Conservation (phyloP, 805 yeast species). For the Zygosaccharomyces kombuchaensis region DNA sequence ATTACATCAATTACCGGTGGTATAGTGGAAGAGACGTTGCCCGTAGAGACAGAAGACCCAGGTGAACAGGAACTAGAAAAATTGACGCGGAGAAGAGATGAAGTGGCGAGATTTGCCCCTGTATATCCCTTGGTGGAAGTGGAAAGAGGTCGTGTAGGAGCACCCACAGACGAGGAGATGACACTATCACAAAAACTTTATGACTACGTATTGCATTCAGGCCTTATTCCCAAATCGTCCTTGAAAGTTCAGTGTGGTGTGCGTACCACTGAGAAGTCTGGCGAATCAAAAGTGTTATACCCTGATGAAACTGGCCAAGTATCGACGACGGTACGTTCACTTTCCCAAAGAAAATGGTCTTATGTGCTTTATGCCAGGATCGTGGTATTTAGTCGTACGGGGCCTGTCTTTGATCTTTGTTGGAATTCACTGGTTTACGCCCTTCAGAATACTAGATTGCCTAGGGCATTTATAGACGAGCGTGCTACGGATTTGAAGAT, state of each 20-base stretch:
- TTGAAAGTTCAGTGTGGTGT: constrained; percentile 43
- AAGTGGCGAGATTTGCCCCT: constrained; percentile 35
- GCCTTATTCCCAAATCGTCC: constrained; percentile 46
- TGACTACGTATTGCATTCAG: constrained; percentile 56
- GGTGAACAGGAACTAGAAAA: constrained; percentile 32
- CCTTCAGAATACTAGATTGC: constrained; percentile 54
- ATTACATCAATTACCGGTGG: constrained; percentile 70
- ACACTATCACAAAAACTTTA: constrained; percentile 60
- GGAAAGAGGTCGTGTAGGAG: constrained; percentile 68
- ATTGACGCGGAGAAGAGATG: constrained; percentile 22
- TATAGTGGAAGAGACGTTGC: constrained; percentile 49
- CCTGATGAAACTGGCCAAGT: constrained; percentile 39
- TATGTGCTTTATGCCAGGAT: constrained; percentile 67
- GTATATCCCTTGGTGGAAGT: constrained; percentile 75
- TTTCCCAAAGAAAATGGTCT: constrained; percentile 46
- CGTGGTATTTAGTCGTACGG: constrained; percentile 73
- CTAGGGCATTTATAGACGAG: constrained; percentile 66
- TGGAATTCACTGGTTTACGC: constrained; percentile 68
- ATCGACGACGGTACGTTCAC: constrained; percentile 26
- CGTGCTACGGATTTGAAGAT: constrained; percentile 48
- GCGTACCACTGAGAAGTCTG: constrained; percentile 48
- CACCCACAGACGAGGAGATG: constrained; percentile 86
- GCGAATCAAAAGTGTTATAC: constrained; percentile 44
- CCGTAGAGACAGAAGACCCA: constrained; percentile 43
- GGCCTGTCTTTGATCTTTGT: constrained; percentile 75